Percentiles rank a stretch among this genome's conserved stretches.
These are phyloP conservation scores for Gnomoniopsis smithogilvyi DNA, from an alignment of 2,329 filamentous ascomycete genomes.

Conservation along the genomic window DNA sequence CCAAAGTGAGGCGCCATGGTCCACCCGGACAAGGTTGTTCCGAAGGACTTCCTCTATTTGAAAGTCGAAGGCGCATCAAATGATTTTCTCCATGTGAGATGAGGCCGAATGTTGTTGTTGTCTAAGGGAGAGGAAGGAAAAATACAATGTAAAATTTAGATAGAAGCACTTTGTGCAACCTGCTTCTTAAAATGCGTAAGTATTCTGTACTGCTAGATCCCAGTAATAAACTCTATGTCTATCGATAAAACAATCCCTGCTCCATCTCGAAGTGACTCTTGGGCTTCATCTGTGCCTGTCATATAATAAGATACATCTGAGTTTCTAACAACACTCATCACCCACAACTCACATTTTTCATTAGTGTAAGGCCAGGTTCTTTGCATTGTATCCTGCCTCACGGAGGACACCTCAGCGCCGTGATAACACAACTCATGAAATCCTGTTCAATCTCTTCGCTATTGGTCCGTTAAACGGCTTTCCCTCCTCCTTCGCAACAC, in stretches of 20 bases:
- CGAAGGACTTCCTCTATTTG: no score
- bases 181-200: no score
- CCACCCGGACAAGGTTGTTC: no score
- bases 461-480: no score
- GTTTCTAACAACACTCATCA: not conserved
- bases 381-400: not conserved
- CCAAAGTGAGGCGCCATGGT: no score
- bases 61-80: no score
- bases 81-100: no score
- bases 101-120: no score
- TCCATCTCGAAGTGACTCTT: not conserved
- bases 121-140: no score
- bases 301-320: not conserved
- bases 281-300: not conserved
- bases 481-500: not conserved
- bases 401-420: not conserved
- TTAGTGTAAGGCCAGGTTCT: not conserved
- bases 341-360: not conserved
- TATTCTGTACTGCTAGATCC: not conserved
- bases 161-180: no score
- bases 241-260: conserved; percentile 1
- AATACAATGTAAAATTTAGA: no score
- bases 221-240: not conserved
- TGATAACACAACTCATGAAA: not conserved
- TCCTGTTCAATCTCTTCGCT: not conserved